Base-by-base conservation (phyloP, 805 yeast species). In the Candida silvicultrix region DNA sequence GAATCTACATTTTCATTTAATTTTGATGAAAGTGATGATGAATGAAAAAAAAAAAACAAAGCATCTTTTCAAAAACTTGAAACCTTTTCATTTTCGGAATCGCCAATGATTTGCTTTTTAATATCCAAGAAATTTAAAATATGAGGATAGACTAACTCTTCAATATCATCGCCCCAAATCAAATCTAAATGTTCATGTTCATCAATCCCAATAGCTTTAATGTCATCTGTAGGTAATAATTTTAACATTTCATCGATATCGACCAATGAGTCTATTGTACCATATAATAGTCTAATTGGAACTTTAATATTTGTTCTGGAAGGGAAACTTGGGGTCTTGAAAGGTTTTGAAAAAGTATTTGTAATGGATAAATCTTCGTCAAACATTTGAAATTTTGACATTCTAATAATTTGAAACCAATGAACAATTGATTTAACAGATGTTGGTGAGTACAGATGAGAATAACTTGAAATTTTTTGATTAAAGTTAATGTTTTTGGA, bases 351-450 rank as follows among this genome's bases (percentile, higher is more conserved):
- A 31, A 68, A 46, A 3, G 69, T 55, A 39, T 64, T 64, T n/a
- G 70, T 62, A 36, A 67, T 50, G n/a, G 67, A 64, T 28, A 62
- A 65, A 22, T 63, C 60, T 51, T 88, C 96, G 57, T 86, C 94
- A 65, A 81, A 92, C 96, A 94, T 85, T 63, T 90, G 96, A 63
- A 92, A 90, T 41, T 77, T 74, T 40, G 78, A 78, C 7, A 85
- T 73, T 44, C 83, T 73, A 50, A 92, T 86, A 44, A 92, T 90
- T 65, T 89, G 96, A 58, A 89, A 88, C 97, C 97, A 89, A 65
- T 89, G 97, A n/a, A 89, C 97, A 40, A 89, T 89, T 10, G 86
- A 78, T 64, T 90, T 92, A 22, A 90, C 98, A 2, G 90, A 81
- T 0, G 98, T 89, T 20, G 95, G 85, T 2, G 96, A 86, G 66